Evolutionary conservation across 371 early-diverging fungal genomes (phyloP).

Genomic region (Mortierella sp.): DNA sequence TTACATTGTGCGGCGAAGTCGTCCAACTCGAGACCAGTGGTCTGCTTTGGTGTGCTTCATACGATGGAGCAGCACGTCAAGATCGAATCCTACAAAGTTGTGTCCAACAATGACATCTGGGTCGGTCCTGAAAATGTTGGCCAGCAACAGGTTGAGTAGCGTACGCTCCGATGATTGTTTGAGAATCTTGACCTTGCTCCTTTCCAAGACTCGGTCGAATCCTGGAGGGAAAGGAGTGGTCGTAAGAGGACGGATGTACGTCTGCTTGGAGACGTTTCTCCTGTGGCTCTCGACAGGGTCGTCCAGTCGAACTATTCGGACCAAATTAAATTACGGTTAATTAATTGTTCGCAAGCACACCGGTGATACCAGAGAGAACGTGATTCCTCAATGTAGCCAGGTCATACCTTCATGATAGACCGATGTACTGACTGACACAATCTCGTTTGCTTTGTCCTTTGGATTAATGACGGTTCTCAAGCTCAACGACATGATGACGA

Average conservation of each 20-base stretch:
- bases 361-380: background rate
- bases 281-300: conserved; percentile 45
- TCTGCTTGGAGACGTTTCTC: conserved; percentile 39
- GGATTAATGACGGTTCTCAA: conserved; percentile 87
- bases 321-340: too few relatives aligned
- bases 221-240: conserved; percentile 63
- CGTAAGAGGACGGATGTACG: conserved; percentile 53
- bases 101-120: conserved; percentile 98
- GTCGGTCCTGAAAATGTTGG: conserved; percentile 81
- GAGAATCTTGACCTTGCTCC: conserved; percentile 23
- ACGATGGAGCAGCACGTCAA: conserved; percentile 94
- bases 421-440: conserved; percentile 67
- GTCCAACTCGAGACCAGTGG: conserved; percentile 87
- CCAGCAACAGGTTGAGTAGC: conserved; percentile 63
- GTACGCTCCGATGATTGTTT: conserved; percentile 52
- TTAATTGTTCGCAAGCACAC: background rate
- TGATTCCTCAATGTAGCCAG: background rate
- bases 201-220: conserved; percentile 56
- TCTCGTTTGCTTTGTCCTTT: conserved; percentile 87
- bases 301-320: conserved; percentile 43
- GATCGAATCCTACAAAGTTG: conserved; percentile 94
- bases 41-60: conserved; percentile 84
- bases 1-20: conserved; percentile 84
- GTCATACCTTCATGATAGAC: conserved; percentile 53
- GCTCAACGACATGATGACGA: conserved; percentile 88